Conservation (phyloP, 345 rosid genomes). For the Lepidium didymum region DNA sequence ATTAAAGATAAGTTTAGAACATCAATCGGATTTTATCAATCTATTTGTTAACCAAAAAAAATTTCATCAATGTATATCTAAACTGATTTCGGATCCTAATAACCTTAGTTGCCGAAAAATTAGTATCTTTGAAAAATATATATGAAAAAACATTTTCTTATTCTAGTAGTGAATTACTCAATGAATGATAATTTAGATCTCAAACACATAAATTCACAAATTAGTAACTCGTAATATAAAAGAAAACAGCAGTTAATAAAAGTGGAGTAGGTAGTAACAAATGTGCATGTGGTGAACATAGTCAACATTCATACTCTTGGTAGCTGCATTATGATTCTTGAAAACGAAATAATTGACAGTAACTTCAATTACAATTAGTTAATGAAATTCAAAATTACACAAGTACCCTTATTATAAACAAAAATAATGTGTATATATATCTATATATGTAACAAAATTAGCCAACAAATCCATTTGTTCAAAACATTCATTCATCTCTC, state of each 20-base stretch:
- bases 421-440: neutral
- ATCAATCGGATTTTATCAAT: no score
- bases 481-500: neutral
- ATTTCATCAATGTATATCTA: neutral
- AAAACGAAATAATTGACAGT: neutral
- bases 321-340: slow-evolving; percentile 15
- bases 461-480: slow-evolving; percentile 12
- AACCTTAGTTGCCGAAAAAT: neutral
- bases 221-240: no score
- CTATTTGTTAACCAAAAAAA: neutral
- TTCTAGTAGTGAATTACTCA: no score
- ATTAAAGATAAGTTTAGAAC: neutral
- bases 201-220: no score
- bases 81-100: neutral
- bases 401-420: neutral
- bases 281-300: slow-evolving; percentile 13
- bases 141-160: no score
- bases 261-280: neutral
- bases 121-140: no score
- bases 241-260: neutral
- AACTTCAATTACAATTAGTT: neutral
- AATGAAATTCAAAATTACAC: neutral
- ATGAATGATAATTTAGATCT: no score
- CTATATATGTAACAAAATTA: slow-evolving; percentile 6
- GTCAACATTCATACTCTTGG: slow-evolving; percentile 20